A percentile compares a stretch with the other conserved stretches of the same genome.
Evolutionary conservation across 1,139 yeast genomes (phyloP).

Genomic region (Geotrichum bryndzae): DNA sequence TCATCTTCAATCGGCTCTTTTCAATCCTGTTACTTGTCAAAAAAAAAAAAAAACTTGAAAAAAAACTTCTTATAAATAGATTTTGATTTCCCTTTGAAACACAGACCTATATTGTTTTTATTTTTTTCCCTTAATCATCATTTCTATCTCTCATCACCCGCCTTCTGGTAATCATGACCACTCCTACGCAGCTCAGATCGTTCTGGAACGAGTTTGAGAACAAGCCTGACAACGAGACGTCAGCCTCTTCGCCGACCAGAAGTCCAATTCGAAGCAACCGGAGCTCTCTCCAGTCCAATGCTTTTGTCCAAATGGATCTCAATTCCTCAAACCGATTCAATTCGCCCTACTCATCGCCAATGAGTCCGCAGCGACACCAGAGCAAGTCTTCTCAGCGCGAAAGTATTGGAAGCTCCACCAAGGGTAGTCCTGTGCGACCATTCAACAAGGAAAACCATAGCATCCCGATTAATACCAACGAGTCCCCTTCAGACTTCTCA

Average conservation of each 20-base stretch:
- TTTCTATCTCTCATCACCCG: neutral
- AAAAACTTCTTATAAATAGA: neutral
- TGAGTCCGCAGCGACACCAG: neutral
- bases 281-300: slow-evolving; percentile 1
- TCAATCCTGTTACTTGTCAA: neutral
- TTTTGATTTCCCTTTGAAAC: neutral
- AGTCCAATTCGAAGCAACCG: neutral
- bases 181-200: slow-evolving; percentile 5
- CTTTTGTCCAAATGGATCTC: slow-evolving; percentile 4
- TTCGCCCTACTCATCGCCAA: neutral
- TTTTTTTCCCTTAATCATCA: neutral
- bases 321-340: neutral
- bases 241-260: neutral
- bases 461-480: neutral
- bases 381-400: neutral
- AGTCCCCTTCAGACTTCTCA: neutral
- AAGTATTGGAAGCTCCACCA: neutral
- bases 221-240: neutral
- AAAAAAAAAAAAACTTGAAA: neutral
- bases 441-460: neutral
- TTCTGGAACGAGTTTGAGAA: slow-evolving; percentile 9
- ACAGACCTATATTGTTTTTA: neutral
- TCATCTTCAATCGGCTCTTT: neutral
- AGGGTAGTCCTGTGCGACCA: neutral
- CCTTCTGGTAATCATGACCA: neutral